These are phyloP conservation scores for Dovyalis caffra DNA, from an alignment of 345 rosid genomes.

Conservation along the genomic window DNA sequence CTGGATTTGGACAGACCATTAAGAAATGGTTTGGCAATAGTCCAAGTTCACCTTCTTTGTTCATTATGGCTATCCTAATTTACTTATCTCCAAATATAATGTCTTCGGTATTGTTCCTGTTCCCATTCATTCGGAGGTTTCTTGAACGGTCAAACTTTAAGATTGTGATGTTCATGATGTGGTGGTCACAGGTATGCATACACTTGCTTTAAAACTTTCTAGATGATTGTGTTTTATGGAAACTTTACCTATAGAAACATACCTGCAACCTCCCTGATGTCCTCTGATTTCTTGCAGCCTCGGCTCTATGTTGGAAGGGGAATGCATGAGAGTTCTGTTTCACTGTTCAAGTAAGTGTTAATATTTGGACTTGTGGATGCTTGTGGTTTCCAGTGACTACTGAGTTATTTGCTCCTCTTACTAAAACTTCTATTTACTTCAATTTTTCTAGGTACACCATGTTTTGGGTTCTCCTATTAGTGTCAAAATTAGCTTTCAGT, in stretches of 20 bases:
- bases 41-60: conserved; percentile 72
- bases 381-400: conserved; percentile 17
- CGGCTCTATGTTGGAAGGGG: conserved; percentile 99
- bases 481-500: conserved; percentile 92
- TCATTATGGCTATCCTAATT: conserved; percentile 72
- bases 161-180: conserved; percentile 95
- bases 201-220: conserved; percentile 1
- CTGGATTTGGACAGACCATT: conserved; percentile 88
- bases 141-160: conserved; percentile 86
- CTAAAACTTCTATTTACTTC: conserved; percentile 17
- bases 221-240: background rate
- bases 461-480: conserved; percentile 84
- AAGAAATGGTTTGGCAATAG: conserved; percentile 86
- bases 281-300: conserved; percentile 52
- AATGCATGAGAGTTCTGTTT: conserved; percentile 92
- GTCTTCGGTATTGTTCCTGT: conserved; percentile 71
- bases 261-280: background rate
- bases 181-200: conserved; percentile 96
- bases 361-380: conserved; percentile 5
- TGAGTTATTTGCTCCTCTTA: background rate
- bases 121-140: conserved; percentile 84
- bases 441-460: conserved; percentile 62
- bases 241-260: background rate
- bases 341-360: conserved; percentile 78
- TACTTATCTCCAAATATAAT: conserved; percentile 94